phyloP scores from a whole-genome alignment of 495 filamentous ascomycete genomes.

The Penicilliopsis zonata region DNA sequence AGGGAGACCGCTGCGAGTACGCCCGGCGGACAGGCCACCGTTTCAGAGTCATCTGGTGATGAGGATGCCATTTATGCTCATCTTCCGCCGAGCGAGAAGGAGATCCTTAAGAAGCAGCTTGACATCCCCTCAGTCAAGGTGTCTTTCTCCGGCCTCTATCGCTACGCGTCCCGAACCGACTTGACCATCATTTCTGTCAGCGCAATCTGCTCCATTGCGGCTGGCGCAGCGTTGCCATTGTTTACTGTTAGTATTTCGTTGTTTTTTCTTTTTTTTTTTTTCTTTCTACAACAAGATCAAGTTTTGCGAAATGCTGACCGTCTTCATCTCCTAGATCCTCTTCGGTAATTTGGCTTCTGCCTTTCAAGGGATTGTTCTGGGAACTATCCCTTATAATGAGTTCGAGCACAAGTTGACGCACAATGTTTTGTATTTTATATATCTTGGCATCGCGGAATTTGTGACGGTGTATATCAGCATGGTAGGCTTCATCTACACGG shows the following conservation, averaged over 20 bases:
- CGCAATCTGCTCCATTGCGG: conserved; percentile 57
- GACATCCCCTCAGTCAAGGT: conserved; percentile 53
- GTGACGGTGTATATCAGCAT: conserved; percentile 69
- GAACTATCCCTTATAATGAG: conserved; percentile 27
- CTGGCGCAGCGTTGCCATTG: conserved; percentile 70
- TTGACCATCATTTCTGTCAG: conserved; percentile 57
- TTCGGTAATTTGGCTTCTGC: conserved; percentile 65
- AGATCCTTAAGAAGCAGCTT: conserved; percentile 60
- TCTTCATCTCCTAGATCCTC: conserved; percentile 30
- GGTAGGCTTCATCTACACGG: conserved; percentile 86
- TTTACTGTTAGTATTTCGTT: conserved; percentile 54
- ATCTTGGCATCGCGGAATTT: conserved; percentile 80
- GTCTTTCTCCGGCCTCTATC: conserved; percentile 55
- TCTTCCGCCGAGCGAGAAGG: conserved; percentile 41
- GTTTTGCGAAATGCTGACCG: background rate
- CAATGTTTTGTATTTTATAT: conserved; percentile 79
- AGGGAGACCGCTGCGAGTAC: conserved; percentile 4
- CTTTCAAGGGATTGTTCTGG: conserved; percentile 53
- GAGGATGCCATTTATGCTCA: conserved; percentile 26
- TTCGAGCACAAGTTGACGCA: conserved; percentile 50
- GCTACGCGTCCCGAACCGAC: conserved; percentile 70
- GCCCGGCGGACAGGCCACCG: conserved; percentile 6
- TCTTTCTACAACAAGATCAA: too few species aligned
- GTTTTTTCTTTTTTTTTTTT: background rate
- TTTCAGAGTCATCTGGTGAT: conserved; percentile 11